Percentiles rank a stretch among this genome's conserved stretches.
These are phyloP conservation scores for Lactarius hengduanensis DNA, from an alignment of 768 basidiomycete genomes.

Conservation along the genomic window DNA sequence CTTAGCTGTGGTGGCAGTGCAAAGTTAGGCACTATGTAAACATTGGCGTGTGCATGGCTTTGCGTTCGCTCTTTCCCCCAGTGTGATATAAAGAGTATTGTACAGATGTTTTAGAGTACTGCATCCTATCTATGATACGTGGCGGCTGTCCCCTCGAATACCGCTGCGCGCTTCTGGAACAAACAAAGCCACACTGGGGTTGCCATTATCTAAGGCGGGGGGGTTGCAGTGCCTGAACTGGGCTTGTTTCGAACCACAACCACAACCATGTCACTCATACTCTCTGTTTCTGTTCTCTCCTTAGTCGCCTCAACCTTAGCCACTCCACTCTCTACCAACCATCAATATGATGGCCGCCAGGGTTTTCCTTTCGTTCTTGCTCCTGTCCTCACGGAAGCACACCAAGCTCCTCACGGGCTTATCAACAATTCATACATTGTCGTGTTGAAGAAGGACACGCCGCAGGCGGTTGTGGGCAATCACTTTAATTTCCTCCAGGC, in stretches of 20 bases:
- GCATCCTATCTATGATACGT: not conserved
- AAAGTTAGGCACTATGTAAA: not conserved
- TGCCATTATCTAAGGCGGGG: not conserved
- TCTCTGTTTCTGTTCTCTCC: slow-evolving; percentile 33
- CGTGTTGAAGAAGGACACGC: slow-evolving; percentile 72
- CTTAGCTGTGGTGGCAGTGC: not conserved
- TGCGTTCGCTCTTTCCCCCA: not conserved
- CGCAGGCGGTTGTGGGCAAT: slow-evolving; percentile 57
- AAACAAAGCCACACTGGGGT: slow-evolving; percentile 19
- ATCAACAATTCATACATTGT: slow-evolving; percentile 95
- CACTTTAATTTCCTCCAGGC: slow-evolving; percentile 76
- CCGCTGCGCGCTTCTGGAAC: not conserved
- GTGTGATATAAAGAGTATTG: not conserved
- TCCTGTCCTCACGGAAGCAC: slow-evolving; percentile 48
- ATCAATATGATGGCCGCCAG: slow-evolving; percentile 35
- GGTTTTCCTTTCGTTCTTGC: slow-evolving; percentile 54
- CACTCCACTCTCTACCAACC: slow-evolving; percentile 47
- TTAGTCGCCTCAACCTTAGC: slow-evolving; percentile 42
- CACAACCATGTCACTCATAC: slow-evolving; percentile 35
- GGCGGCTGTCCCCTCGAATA: not conserved
- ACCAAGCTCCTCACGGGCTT: slow-evolving; percentile 63
- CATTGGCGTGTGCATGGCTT: not conserved
- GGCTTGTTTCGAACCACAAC: slow-evolving; percentile 34
- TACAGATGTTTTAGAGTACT: not conserved
- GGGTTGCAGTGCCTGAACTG: not conserved